Evolutionary conservation across 2,329 filamentous ascomycete genomes (phyloP).

Genomic region (Podosphaera xanthii): DNA sequence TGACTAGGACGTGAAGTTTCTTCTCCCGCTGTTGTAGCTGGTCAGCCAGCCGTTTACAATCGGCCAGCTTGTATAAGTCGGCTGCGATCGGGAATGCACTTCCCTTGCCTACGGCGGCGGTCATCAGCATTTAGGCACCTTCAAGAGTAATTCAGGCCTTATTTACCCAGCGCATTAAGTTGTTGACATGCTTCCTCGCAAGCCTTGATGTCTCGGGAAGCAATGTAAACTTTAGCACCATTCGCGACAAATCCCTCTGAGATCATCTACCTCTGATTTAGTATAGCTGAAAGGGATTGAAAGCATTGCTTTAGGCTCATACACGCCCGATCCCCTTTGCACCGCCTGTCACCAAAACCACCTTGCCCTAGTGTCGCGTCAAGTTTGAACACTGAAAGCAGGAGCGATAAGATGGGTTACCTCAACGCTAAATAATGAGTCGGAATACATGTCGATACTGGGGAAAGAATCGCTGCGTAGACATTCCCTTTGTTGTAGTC

Average conservation of each 20-base stretch:
- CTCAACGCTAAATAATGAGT: constrained; percentile 34
- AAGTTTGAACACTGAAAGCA: neutral
- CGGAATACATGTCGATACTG: constrained; percentile 25
- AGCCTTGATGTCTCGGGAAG: constrained; percentile 36
- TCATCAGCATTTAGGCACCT: neutral
- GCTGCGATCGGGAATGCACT: constrained; percentile 34
- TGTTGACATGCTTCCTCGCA: constrained; percentile 36
- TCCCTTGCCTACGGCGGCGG: constrained; percentile 19
- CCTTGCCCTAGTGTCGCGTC: constrained; percentile 21
- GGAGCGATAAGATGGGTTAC: constrained; percentile 16
- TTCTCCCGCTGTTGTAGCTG: constrained; percentile 29
- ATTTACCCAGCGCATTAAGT: constrained; percentile 26
- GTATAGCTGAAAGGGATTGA: neutral
- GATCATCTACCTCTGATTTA: constrained; percentile 26
- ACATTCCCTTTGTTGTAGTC: neutral
- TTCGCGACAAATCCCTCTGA: constrained; percentile 40
- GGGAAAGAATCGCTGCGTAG: too few relatives aligned
- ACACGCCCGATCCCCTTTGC: constrained; percentile 36
- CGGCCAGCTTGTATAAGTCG: constrained; percentile 39
- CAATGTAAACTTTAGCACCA: constrained; percentile 47
- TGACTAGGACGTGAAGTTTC: constrained; percentile 36
- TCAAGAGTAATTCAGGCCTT: neutral
- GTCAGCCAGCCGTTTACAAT: constrained; percentile 31
- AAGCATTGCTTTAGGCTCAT: neutral
- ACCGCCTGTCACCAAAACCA: constrained; percentile 33